Conservation (phyloP, 1,284 basidiomycete species). For the Violaceomyces palustris region DNA sequence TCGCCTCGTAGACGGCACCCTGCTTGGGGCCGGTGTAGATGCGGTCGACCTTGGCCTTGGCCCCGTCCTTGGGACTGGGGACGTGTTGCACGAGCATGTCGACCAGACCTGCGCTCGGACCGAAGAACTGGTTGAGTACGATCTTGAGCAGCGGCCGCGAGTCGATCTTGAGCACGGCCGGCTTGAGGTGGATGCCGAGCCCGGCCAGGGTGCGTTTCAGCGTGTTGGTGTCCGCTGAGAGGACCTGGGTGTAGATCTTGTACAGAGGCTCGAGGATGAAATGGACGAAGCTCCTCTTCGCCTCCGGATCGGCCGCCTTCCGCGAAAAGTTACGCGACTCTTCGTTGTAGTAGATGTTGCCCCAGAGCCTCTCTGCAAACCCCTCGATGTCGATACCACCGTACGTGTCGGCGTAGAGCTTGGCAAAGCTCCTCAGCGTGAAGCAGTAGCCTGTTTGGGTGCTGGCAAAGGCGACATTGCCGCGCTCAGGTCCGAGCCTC, state of each 20-base stretch:
- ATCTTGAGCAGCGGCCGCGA: slow-evolving; percentile 89
- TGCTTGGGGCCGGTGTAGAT: slow-evolving; percentile 29
- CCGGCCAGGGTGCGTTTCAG: slow-evolving; percentile 74
- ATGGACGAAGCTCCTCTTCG: slow-evolving; percentile 83
- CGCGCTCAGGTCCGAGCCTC: slow-evolving; percentile 84
- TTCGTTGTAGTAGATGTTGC: slow-evolving; percentile 88
- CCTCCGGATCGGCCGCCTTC: slow-evolving; percentile 73
- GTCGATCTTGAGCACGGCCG: slow-evolving; percentile 96
- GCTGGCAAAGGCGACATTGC: slow-evolving; percentile 95
- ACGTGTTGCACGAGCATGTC: slow-evolving; percentile 87
- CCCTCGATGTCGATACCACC: slow-evolving; percentile 57
- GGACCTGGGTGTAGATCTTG: slow-evolving; percentile 88
- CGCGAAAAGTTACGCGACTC: slow-evolving; percentile 80
- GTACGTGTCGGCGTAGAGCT: slow-evolving; percentile 91
- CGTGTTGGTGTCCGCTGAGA: slow-evolving; percentile 81
- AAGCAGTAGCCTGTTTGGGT: slow-evolving; percentile 98
- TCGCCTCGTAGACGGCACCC: slow-evolving; percentile 59
- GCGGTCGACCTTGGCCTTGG: slow-evolving; percentile 64
- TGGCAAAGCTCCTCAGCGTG: slow-evolving; percentile 86
- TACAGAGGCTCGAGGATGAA: slow-evolving; percentile 95
- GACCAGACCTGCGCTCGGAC: slow-evolving; percentile 72
- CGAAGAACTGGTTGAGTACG: slow-evolving; percentile 92
- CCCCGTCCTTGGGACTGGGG: slow-evolving; percentile 72
- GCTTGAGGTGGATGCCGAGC: slow-evolving; percentile 81
- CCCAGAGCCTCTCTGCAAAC: slow-evolving; percentile 85